Base-by-base conservation (phyloP, 2,329 filamentous ascomycete genomes). In the Aspergillus pseudonomiae region DNA sequence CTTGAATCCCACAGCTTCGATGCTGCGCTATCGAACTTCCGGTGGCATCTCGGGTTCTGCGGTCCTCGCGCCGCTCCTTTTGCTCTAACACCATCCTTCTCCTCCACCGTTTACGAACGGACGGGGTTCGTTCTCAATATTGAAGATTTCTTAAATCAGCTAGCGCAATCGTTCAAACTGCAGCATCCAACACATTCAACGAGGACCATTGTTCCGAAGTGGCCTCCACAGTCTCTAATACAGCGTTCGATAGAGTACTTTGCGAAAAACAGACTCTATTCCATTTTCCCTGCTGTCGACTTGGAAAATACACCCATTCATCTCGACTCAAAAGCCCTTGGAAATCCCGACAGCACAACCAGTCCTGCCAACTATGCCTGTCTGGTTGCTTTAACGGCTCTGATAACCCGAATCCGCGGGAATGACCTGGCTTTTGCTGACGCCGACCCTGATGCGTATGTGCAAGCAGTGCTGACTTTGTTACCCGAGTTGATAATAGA, bases 271-370 rank as follows among this genome's bases (percentile, higher is more conserved):
- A 64, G 67, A 6, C 63, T 73, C 7, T 73, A 73, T 55, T 70
- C 70, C 2, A 63, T 73, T 19, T 72, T 72, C 26, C 71, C 71
- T 0, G 60, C 72, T 46, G 67, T 64, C 16, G 67, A 73, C 26
- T 54, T 60, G 11, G 63, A 54, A 14, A 54, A 36, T 12, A 36
- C 32, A 24, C 30, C 52, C 21, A 10, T 54, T 21, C 32, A 34
- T 19, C 30, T 36, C 30, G 52, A 54, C n/a, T 30, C 30, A 32
- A 67, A 39, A 62, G 48, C 6, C 14, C 48, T 70, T 19, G 61
- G 65, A 4, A 52, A 62, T 28, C 64, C 65, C 9, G 34, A 67
- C 9, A 28, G 62, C n/a, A 57, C 54, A 6, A 60, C 53, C 16
- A 63, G 61, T 30, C 62, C 63, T 4, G 61, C 69, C 0, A 63